Evolutionary conservation across 1,139 yeast genomes (phyloP), one percentile per base, ranked within the genome.

Genomic region (Scheffersomyces quercinus): DNA sequence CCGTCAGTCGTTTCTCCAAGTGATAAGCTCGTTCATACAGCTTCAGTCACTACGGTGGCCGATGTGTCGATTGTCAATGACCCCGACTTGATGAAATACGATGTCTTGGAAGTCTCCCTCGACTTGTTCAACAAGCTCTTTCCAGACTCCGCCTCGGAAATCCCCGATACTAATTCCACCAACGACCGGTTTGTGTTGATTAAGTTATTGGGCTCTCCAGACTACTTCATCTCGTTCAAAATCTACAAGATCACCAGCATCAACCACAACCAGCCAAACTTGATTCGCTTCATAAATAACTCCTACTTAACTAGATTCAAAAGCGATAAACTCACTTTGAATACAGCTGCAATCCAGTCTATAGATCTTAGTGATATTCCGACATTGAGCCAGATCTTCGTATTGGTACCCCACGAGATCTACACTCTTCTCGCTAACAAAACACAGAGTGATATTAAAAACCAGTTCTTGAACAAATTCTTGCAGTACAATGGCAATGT

Each of bases 181-280:
- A 35, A 43, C 16, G 49, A 51, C 34, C 54, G 54, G 33, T 70
- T 49, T 46, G 64, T 70, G 1, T 54, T 67, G 47, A 60, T 73
- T 37, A 70, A 70, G 52, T 58, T 75, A 28, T 48, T 75, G 29
- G 83, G 82, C 0, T 65, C 75, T 1, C 79, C 81, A 0, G 74
- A 69, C 42, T 60, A 60, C 45, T 74, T 77, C 45, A 55, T 56
- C 11, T 59, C 60, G 8, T 69, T 60, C 53, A 64, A 63, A 43
- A 54, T 78, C 12, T 73, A 63, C 50, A 70, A 67, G 40, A 58
- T 77, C n/a, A 54, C 62, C 10, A 45, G 62, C 9, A 64, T 75
- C 12, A 59, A 63, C 37, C 55, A 52, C 12, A 41, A 47, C 28
- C 46, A 29, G 20, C 29, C 57, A 14, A 47, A 64, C 38, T 55